Evolutionary conservation across 768 basidiomycete genomes (phyloP).

Genomic region (Pleurotus cornucopiae): DNA sequence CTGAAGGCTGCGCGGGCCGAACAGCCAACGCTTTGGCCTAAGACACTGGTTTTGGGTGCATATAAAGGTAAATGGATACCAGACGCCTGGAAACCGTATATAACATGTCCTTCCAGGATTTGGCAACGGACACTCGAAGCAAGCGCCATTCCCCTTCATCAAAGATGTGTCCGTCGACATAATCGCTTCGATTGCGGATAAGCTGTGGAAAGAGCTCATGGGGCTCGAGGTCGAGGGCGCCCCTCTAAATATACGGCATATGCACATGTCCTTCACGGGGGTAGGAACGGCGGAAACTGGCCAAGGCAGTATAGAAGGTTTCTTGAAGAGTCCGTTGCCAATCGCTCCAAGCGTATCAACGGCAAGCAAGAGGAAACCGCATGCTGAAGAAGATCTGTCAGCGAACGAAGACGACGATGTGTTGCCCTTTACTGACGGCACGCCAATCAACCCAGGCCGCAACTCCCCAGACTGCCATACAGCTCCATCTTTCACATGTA

Average conservation of each 20-base stretch:
- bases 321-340: conserved; percentile 47
- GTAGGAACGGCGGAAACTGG: conserved; percentile 73
- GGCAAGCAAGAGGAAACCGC: neutral
- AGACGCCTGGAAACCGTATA: neutral
- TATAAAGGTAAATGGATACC: conserved; percentile 51
- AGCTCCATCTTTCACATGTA: conserved; percentile 46
- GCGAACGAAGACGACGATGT: neutral
- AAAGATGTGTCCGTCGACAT: conserved; percentile 69
- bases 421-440: neutral
- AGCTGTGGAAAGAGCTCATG: conserved; percentile 85
- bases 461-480: neutral
- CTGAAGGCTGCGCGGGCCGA: conserved; percentile 76
- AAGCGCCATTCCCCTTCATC: conserved; percentile 83
- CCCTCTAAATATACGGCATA: conserved; percentile 63
- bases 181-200: conserved; percentile 72
- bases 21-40: conserved; percentile 84
- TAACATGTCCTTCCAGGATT: conserved; percentile 43
- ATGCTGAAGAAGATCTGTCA: neutral
- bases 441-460: neutral
- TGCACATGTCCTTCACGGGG: conserved; percentile 74
- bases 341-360: conserved; percentile 29
- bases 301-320: conserved; percentile 85
- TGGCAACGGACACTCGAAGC: conserved; percentile 69
- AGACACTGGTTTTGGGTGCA: conserved; percentile 77
- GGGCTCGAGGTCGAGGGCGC: conserved; percentile 32